These are phyloP conservation scores for Chaetomiaceae sp. DNA, from an alignment of 2,329 filamentous ascomycete genomes.

Conservation along the genomic window DNA sequence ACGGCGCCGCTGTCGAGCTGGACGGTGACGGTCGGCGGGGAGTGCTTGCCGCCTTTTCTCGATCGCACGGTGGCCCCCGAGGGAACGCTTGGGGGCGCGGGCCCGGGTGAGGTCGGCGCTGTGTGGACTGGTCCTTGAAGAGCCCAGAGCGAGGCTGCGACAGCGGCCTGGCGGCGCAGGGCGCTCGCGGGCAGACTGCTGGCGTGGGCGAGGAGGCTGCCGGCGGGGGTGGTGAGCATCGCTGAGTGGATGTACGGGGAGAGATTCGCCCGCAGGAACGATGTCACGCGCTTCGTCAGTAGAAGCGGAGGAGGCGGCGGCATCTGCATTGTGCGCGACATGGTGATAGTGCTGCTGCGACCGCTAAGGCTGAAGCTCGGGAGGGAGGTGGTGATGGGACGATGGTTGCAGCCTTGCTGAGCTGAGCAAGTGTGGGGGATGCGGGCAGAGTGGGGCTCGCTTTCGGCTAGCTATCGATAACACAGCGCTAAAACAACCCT, in stretches of 20 bases:
- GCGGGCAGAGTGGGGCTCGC: neutral
- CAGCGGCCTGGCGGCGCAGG: conserved; percentile 60
- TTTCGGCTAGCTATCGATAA: neutral
- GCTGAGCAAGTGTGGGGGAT: neutral
- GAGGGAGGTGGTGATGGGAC: neutral
- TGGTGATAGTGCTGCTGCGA: neutral
- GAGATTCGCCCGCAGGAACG: conserved; percentile 57
- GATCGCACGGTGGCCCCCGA: conserved; percentile 11
- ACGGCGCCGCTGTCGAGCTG: conserved; percentile 54
- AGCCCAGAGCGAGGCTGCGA: conserved; percentile 58
- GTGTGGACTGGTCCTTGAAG: conserved; percentile 46
- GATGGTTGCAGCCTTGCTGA: neutral
- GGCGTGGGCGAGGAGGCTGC: conserved; percentile 61
- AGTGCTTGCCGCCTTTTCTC: conserved; percentile 8
- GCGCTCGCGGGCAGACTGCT: conserved; percentile 51
- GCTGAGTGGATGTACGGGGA: conserved; percentile 54
- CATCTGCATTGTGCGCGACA: conserved; percentile 18
- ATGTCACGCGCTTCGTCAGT: conserved; percentile 60
- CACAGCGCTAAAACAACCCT: too few species aligned
- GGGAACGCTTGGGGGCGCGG: neutral
- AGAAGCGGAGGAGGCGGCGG: conserved; percentile 53
- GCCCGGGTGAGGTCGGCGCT: neutral
- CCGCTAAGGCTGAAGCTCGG: neutral
- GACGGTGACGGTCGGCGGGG: conserved; percentile 44
- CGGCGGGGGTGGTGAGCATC: conserved; percentile 55